Evolutionary conservation across 208 protist genomes (phyloP).

Genomic region (Leishmania mexicana): DNA sequence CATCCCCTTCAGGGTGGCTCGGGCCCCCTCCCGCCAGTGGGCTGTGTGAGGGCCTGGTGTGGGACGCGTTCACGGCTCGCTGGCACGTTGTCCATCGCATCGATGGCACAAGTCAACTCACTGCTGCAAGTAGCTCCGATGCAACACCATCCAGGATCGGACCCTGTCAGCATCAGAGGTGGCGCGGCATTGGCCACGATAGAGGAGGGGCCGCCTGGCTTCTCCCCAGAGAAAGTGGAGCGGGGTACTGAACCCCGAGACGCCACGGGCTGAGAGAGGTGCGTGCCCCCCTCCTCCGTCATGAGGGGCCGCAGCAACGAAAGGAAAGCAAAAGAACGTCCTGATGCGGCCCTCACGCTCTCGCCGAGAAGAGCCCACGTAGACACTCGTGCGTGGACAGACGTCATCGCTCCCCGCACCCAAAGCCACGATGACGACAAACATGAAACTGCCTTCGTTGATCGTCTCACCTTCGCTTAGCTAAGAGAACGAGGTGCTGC

Average conservation of each 20-base stretch:
- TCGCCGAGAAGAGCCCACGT: not conserved
- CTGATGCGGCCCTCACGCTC: not conserved
- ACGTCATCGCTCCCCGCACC: not conserved
- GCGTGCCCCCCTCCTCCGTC: too few relatives aligned
- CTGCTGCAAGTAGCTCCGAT: not conserved
- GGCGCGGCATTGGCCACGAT: not conserved
- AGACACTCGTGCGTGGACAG: not conserved
- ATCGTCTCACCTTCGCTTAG: not conserved
- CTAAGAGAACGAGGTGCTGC: not conserved
- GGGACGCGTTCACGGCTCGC: not conserved
- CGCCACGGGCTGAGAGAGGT: not conserved
- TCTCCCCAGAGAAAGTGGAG: not conserved
- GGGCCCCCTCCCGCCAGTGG: not conserved
- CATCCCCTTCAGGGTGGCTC: not conserved
- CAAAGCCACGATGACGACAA: not conserved
- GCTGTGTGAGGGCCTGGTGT: not conserved
- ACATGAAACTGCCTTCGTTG: not conserved
- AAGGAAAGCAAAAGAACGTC: not conserved
- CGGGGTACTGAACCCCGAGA: too few relatives aligned
- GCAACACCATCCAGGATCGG: not conserved
- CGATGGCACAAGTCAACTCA: not conserved
- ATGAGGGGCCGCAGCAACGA: not conserved
- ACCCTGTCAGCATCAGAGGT: not conserved
- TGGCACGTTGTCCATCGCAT: not conserved
- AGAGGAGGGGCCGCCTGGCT: not conserved